Base-by-base conservation (phyloP, 331 rosid species). In the Spiraea crenata region DNA sequence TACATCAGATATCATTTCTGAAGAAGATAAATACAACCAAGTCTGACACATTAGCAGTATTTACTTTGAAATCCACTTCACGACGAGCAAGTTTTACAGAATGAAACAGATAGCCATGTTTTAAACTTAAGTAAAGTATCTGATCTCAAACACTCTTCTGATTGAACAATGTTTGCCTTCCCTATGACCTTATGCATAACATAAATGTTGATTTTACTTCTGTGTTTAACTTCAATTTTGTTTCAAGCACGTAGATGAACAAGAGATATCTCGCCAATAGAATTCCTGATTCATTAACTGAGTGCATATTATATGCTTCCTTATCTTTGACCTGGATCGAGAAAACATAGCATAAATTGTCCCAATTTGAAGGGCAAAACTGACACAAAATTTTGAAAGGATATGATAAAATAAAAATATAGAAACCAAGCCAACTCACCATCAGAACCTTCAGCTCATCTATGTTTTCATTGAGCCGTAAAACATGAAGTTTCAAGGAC, bases 401-500 rank as follows among this genome's bases (percentile, higher is more conserved):
- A 77, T 46, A 74, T 6, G 12, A 74, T 6, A 1, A 6, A 62
- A 48, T 47, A 54, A 10, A 67, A 35, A 50, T 31, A 76, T 19
- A 45, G 25, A 69, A 45, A 40, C n/a, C 4, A 54, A 67, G 74
- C 63, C 55, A 81, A 74, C 96, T 76, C 83, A 91, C 99, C 92
- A 89, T 59, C 76, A 77, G 81, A 82, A 56, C 75, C 81, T 87
- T 89, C 83, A 93, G 82, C 58, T 85, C 91, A 46, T 87, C 82
- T 73, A 91, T 78, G 77, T 76, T 87, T 74, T 85, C 81, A 35
- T 77, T 82, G 60, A 93, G 87, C 88, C 77, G 86, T 74, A 93
- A 78, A 80, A 93, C 99, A 82, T 89, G 97, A 70, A 93, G 97
- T 85, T 93, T 93, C 86, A 93, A 71, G 17, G 99, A 85, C 99